These are phyloP conservation scores for Penicillium sp. DNA, from an alignment of 2,329 filamentous ascomycete species.

Conservation along the genomic window DNA sequence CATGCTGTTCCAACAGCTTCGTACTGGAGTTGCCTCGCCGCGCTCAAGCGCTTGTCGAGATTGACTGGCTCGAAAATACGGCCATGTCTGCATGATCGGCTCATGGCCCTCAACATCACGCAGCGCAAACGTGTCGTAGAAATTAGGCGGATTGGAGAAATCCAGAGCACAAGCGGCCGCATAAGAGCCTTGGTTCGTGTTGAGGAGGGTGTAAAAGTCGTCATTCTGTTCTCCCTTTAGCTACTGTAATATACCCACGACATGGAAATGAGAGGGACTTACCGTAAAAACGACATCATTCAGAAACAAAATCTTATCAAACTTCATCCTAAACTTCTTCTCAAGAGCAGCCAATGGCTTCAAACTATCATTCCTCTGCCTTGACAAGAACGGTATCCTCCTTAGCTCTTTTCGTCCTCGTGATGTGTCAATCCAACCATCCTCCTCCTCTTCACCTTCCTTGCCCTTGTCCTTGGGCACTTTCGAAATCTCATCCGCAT, in stretches of 20 bases:
- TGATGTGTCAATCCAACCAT: constrained; percentile 63
- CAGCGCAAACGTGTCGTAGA: constrained; percentile 71
- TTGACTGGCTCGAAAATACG: constrained; percentile 55
- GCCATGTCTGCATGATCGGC: constrained; percentile 63
- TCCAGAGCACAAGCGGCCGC: constrained; percentile 68
- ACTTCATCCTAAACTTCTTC: constrained; percentile 47
- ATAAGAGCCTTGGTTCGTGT: constrained; percentile 57
- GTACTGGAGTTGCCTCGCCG: constrained; percentile 54
- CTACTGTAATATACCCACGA: neutral
- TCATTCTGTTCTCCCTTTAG: neutral
- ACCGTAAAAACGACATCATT: constrained; percentile 46
- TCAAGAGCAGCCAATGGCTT: constrained; percentile 53
- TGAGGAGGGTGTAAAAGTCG: constrained; percentile 54
- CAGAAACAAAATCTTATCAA: constrained; percentile 58
- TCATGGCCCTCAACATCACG: constrained; percentile 63
- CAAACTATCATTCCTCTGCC: constrained; percentile 61
- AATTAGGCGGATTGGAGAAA: constrained; percentile 63
- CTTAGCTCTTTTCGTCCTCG: constrained; percentile 54
- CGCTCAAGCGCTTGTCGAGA: constrained; percentile 53
- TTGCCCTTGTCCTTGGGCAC: constrained; percentile 22
- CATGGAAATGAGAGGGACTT: neutral
- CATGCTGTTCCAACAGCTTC: constrained; percentile 66
- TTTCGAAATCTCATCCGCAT: constrained; percentile 52
- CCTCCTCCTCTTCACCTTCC: constrained; percentile 6
- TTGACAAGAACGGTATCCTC: constrained; percentile 66